Percentiles rank a stretch among this genome's conserved stretches.
phyloP scores from a whole-genome alignment of 352 stramenopile species.

The Globisporangium echinulatum region DNA sequence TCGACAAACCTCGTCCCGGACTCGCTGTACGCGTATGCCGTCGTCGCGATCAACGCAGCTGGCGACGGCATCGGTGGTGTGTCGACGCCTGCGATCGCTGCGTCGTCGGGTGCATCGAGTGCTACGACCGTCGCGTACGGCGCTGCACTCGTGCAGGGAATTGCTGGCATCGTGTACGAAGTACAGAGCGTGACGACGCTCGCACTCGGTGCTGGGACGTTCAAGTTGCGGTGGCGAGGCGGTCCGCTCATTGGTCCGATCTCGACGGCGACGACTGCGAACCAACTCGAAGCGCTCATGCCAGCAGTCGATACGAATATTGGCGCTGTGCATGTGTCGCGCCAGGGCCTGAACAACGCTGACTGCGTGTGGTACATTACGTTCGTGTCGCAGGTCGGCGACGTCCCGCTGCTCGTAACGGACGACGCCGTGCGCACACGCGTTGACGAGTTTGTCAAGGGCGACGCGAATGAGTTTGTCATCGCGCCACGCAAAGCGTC shows the following conservation, averaged over 20 bases:
- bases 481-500: slow-evolving; percentile 93
- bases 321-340: slow-evolving; percentile 57
- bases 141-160: slow-evolving; percentile 79
- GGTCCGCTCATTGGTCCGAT: slow-evolving; percentile 34
- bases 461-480: slow-evolving; percentile 92
- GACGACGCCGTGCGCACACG: slow-evolving; percentile 37
- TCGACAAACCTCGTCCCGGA: slow-evolving; percentile 83
- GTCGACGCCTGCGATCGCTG: slow-evolving; percentile 88
- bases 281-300: slow-evolving; percentile 35
- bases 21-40: slow-evolving; percentile 90
- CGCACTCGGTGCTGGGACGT: slow-evolving; percentile 24
- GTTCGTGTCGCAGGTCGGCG: slow-evolving; percentile 79
- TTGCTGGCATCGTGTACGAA: slow-evolving; percentile 93
- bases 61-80: slow-evolving; percentile 83
- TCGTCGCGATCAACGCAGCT: slow-evolving; percentile 89
- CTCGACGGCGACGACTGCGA: slow-evolving; percentile 29
- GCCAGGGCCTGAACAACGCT: slow-evolving; percentile 32
- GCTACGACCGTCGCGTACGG: slow-evolving; percentile 87
- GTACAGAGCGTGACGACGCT: slow-evolving; percentile 87
- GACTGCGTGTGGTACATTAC: slow-evolving; percentile 81
- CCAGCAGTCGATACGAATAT: slow-evolving; percentile 22
- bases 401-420: slow-evolving; percentile 60
- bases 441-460: slow-evolving; percentile 90
- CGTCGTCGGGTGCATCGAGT: slow-evolving; percentile 84
- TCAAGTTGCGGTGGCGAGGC: slow-evolving; percentile 44